phyloP scores from a whole-genome alignment of 768 basidiomycete genomes.

The Crucibulum laeve region DNA sequence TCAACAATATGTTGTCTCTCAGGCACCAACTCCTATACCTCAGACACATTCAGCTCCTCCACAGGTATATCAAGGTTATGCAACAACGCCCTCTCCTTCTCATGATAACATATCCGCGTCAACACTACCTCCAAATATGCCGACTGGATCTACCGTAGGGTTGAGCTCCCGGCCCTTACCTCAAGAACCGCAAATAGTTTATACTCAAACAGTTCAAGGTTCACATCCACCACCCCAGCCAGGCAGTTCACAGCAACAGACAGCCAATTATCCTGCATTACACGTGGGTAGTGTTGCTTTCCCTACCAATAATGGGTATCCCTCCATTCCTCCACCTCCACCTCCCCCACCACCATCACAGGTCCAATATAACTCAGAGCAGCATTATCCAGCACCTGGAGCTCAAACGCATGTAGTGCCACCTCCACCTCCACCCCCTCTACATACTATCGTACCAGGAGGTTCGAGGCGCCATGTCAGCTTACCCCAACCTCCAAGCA shows the following conservation, averaged over 20 bases:
- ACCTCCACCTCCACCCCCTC: conserved; percentile 21
- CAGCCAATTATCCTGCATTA: conserved; percentile 21
- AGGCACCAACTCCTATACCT: conserved; percentile 17
- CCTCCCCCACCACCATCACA: conserved; percentile 20
- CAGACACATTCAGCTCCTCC: conserved; percentile 22
- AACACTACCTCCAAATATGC: conserved; percentile 24
- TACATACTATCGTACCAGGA: conserved; percentile 12
- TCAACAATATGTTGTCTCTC: conserved; percentile 32
- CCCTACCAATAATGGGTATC: conserved; percentile 19
- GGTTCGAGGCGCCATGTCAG: conserved; percentile 37
- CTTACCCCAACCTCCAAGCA: conserved; percentile 46
- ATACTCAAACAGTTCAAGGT: conserved; percentile 25
- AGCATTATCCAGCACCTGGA: conserved; percentile 13
- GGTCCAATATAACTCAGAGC: conserved; percentile 16
- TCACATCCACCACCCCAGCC: conserved; percentile 25
- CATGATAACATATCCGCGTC: conserved; percentile 24
- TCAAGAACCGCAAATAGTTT: conserved; percentile 37
- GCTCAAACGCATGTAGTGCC: conserved; percentile 14
- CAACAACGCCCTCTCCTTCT: conserved; percentile 25
- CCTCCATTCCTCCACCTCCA: conserved; percentile 23
- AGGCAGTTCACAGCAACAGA: conserved; percentile 15
- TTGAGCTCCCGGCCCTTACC: conserved; percentile 40
- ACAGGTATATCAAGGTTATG: conserved; percentile 27
- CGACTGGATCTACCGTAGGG: conserved; percentile 22
- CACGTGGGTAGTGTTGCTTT: conserved; percentile 18